Base-by-base conservation (phyloP, 192 early-diverging fungal genomes). In the Coemansia sp. region DNA sequence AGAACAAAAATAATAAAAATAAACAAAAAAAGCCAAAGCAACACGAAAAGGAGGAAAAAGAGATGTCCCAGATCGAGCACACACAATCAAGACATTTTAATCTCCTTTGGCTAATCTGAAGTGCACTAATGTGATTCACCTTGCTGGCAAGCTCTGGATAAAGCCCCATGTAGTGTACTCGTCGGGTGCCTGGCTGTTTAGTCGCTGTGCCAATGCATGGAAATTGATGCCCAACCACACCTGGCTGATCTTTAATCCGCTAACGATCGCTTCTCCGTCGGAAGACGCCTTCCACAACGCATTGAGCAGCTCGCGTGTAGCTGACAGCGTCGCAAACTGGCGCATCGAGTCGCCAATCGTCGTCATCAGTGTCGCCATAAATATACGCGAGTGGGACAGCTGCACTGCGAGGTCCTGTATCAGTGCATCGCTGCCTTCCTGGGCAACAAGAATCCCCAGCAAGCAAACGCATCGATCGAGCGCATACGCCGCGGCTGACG, bases 331-430 rank as follows among this genome's bases (percentile, higher is more conserved):
- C 6, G 65, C 16, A 58, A 82, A 82, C 56, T 74, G 75, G 11
- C 68, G 68, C 79, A 82, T 82, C 21, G 74, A 73, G 16, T 76
- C 71, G 32, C 79, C 71, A 9, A 74, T 56, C 4, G 71, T 63
- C 47, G 69, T 60, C 75, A 82, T 66, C 16, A 82, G 48, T 45
- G 69, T 64, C 9, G 68, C 68, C 60, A 82, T 40, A 23, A 82
- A 32, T 13, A 57, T 38, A 9, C 71, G 70, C 47, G 79, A 76
- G 21, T 70, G 56, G 5, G 71, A 71, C 45, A 82, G 53, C 8
- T n/a, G 44, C 19, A 56, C 39, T 9, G 64, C 68, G 57, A 74
- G 39, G 4, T 47, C 56, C 26, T 13, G 13, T n/a, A 56, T 58
- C 11, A 38, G 40, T 6, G 13, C 59, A 18, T 58, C 40, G 42